Percentiles rank a stretch among this genome's conserved stretches.
Evolutionary conservation across 805 yeast species (phyloP).

Genomic region (Myxozyma kluyveri): DNA sequence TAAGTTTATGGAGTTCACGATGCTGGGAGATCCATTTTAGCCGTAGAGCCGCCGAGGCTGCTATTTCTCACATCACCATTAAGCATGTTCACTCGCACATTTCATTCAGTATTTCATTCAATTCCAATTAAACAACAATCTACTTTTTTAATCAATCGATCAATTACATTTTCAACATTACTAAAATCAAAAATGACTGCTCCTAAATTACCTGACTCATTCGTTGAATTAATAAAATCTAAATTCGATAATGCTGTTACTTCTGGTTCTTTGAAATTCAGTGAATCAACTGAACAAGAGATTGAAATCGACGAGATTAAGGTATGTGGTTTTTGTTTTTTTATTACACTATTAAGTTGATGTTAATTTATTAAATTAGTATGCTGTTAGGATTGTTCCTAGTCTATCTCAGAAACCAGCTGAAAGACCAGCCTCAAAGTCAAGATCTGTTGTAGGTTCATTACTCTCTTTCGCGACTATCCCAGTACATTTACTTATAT

Average conservation of each 20-base stretch:
- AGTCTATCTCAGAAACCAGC: conserved; percentile 40
- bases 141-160: no score
- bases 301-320: conserved; percentile 37
- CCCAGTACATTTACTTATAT: no score
- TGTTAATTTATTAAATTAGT: conserved; percentile 4
- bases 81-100: no score
- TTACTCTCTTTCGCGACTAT: no score
- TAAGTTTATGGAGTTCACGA: no score
- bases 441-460: conserved; percentile 6
- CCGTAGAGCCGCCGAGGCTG: no score
- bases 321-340: conserved; percentile 2
- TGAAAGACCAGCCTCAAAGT: conserved; percentile 8
- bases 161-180: no score
- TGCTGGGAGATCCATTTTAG: no score
- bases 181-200: no score
- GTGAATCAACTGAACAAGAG: conserved; percentile 46
- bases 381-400: conserved; percentile 37
- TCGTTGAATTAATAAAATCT: conserved; percentile 34
- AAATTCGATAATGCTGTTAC: conserved; percentile 46
- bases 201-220: conserved; percentile 45
- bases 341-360: background rate
- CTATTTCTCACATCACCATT: no score
- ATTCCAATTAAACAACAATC: no score
- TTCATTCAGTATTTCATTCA: no score
- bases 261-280: conserved; percentile 49